Conservation (phyloP, 176 grass and related monocot genomes). For the Elaeis guineensis region DNA sequence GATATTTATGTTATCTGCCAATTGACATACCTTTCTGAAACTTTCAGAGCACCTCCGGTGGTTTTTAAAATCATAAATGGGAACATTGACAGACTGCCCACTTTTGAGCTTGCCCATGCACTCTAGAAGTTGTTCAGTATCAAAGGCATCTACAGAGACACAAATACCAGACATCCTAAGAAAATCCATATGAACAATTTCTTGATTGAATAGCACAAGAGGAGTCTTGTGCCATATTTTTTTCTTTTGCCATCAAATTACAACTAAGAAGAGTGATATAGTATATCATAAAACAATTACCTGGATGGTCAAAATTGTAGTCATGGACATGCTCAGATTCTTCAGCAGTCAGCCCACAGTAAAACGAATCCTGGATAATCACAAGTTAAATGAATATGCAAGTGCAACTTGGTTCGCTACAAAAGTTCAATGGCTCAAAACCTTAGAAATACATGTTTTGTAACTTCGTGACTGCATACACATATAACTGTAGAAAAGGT, state of each 20-base stretch:
- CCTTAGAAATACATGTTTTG: no score
- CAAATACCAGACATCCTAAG: constrained; percentile 7
- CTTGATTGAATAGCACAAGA: neutral
- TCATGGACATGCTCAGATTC: constrained; percentile 45
- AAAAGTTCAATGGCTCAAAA: no score
- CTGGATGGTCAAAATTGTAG: constrained; percentile 96
- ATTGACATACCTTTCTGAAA: constrained; percentile 36
- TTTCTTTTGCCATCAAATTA: neutral
- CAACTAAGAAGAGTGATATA: neutral
- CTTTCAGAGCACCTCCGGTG: constrained; percentile 45
- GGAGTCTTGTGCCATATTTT: neutral
- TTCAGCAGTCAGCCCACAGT: constrained; percentile 64
- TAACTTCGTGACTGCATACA: no score
- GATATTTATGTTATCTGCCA: no score
- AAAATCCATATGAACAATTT: constrained; percentile 1
- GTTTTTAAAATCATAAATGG: constrained; percentile 94
- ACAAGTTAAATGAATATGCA: neutral
- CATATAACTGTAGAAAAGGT: no score
- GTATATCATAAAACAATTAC: constrained; percentile 26
- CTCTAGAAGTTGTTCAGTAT: constrained; percentile 62
- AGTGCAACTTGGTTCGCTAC: no score
- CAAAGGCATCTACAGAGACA: constrained; percentile 67
- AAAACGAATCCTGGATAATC: constrained; percentile 82
- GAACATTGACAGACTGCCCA: constrained; percentile 60
- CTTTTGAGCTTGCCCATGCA: constrained; percentile 75